Base-by-base conservation (phyloP, 2,329 filamentous ascomycete species). In the Pestalotiopsis sp. region DNA sequence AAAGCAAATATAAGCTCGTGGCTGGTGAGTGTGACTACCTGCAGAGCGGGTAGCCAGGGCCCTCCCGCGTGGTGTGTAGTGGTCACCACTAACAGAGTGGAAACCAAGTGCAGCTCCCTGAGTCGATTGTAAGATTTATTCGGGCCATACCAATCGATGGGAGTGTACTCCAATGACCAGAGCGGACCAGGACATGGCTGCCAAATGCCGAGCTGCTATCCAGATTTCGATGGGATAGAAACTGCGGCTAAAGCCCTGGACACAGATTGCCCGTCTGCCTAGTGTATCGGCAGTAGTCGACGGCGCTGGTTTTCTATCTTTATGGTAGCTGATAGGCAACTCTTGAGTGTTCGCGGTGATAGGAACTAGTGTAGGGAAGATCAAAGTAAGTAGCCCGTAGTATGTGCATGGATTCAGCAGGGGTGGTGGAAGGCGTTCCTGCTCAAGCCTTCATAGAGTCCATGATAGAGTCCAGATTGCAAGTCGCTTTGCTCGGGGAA, bases 1-100 rank as follows among this genome's bases (percentile, higher is more conserved):
- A 65, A 64, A 41, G 52, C 27, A 68, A 67, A 56, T 17, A 38
- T 60, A 41, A 59, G 58, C 52, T 64, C n/a, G 13, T 36, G 66
- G 61, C 60, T 68, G 68, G 61, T 65, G 62, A 40, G 58, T 66
- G 63, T 63, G 70, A 68, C 70, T 62, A 67, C 68, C 78, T 82
- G 80, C 81, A 77, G 79, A 79, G 79, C 80, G 80, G 81, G 79
- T 82, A 83, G 77, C 78, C 79, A 75, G 75, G 77, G 74, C 74
- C 75, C 75, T 76, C 75, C 77, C 73, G 71, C 72, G n/a, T 71
- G 74, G 73, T 73, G 75, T 76, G 74, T 74, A 40, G 27, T 75
- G 72, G 73, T 70, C 75, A 77, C 74, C 72, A 74, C 61, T 31
- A 68, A 49, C 45, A 23, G 45, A 72, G 73, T 70, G 74, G 71